Conservation (phyloP, 345 rosid species). For the Draba incana region DNA sequence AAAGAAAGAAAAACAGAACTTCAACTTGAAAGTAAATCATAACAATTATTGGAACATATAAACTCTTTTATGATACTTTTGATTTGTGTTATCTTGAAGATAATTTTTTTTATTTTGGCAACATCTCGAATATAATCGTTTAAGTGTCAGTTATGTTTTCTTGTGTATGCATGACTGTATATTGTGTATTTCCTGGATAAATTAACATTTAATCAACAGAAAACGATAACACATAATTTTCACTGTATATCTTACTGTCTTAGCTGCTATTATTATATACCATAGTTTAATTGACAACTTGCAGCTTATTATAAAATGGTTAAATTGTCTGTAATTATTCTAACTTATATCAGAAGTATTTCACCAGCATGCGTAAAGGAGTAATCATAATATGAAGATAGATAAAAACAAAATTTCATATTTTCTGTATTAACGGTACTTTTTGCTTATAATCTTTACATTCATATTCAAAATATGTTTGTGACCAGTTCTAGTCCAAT, state of each 20-base stretch:
- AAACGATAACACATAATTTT: background rate
- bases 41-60: background rate
- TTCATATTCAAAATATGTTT: too few species aligned
- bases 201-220: background rate
- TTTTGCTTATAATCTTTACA: too few species aligned
- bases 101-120: background rate
- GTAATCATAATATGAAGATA: conserved; percentile 25
- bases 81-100: background rate
- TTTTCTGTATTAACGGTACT: too few species aligned
- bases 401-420: background rate
- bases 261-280: background rate
- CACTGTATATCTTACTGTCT: background rate
- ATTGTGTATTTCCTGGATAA: background rate
- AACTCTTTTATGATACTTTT: background rate
- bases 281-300: conserved; percentile 29
- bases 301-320: conserved; percentile 24
- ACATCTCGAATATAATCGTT: background rate
- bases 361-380: conserved; percentile 31
- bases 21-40: background rate
- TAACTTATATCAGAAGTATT: conserved; percentile 35
- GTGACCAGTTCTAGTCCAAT: too few species aligned
- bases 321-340: conserved; percentile 30
- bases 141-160: background rate
- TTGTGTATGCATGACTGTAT: background rate
- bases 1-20: background rate